Evolutionary conservation across 129 eudicot genomes (phyloP), one percentile per base, ranked within the genome.

Genomic region (Pittosporum tobira): DNA sequence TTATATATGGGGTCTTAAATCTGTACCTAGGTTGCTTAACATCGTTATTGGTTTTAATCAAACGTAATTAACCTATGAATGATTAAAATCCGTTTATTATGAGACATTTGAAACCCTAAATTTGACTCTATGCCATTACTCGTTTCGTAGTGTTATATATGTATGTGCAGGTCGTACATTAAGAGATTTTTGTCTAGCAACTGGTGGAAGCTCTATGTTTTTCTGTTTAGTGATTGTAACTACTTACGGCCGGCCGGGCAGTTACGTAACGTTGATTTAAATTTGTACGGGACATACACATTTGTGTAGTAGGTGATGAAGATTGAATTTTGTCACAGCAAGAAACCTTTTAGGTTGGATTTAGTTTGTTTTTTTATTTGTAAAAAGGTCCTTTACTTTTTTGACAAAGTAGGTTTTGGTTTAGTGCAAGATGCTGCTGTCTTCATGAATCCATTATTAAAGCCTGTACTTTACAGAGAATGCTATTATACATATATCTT

Each of bases 321-420:
- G 48, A 48, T 11, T 18, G 23, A 30, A 7, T 29, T 21, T 30
- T 25, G 13, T 10, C 11, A 2, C 36, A 30, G 23, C 2, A 36
- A 16, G 24, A 57, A 67, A 34, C 10, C 55, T 44, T 57, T 57
- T 30, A 24, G 63, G 58, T 57, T 67, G 57, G n/a, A 50, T 30
- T 5, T 57, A 8, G 59, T 31, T 49, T 21, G 19, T 0, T 0
- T 22, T 25, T 15, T 52, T 36, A 27, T 2, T 27, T 24, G 34
- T 25, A 36, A 3, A 67, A 67, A 67, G 72, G 50, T 48, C 36
- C 48, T 58, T 25, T 40, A 57, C 72, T 67, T 67, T 63, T 58
- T 67, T 31, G 72, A 45, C 49, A 57, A 67, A 47, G 64, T 57
- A 51, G 38, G 8, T 25, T 23, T 36, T n/a, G 65, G 38, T 49